Evolutionary conservation across 805 yeast genomes (phyloP).

Genomic region (Kodamaea hsintzibuensis): DNA sequence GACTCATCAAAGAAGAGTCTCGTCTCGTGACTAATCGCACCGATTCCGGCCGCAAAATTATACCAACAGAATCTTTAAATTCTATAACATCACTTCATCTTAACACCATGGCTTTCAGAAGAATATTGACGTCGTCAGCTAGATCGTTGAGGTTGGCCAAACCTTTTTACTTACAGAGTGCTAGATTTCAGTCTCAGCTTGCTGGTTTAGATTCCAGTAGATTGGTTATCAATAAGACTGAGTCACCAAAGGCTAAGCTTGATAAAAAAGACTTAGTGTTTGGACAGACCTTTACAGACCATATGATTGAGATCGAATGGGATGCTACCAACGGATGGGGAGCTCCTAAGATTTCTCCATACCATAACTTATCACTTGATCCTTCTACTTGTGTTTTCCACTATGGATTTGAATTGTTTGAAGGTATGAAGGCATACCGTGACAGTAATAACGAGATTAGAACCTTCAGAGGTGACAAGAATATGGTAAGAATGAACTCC

Average conservation of each 20-base stretch:
- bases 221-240: conserved; percentile 37
- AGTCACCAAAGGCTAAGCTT: conserved; percentile 35
- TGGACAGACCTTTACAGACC: conserved; percentile 70
- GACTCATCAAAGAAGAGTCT: neutral
- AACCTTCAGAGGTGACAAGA: conserved; percentile 87
- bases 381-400: conserved; percentile 92
- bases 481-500: conserved; percentile 87
- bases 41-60: conserved; percentile 7
- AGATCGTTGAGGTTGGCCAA: conserved; percentile 3
- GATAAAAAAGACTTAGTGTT: conserved; percentile 43
- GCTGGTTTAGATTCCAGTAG: conserved; percentile 41
- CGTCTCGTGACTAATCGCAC: neutral
- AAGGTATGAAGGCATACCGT: conserved; percentile 91
- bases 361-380: conserved; percentile 71
- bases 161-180: neutral
- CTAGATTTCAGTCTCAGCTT: conserved; percentile 9
- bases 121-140: conserved; percentile 1
- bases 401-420: conserved; percentile 92
- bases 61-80: neutral
- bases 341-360: conserved; percentile 85
- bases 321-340: conserved; percentile 77
- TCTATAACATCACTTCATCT: neutral
- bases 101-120: conserved; percentile 8
- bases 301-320: conserved; percentile 90
- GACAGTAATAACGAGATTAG: conserved; percentile 55